Conservation (phyloP, 2,329 filamentous ascomycete genomes). For the Venturia asperata region DNA sequence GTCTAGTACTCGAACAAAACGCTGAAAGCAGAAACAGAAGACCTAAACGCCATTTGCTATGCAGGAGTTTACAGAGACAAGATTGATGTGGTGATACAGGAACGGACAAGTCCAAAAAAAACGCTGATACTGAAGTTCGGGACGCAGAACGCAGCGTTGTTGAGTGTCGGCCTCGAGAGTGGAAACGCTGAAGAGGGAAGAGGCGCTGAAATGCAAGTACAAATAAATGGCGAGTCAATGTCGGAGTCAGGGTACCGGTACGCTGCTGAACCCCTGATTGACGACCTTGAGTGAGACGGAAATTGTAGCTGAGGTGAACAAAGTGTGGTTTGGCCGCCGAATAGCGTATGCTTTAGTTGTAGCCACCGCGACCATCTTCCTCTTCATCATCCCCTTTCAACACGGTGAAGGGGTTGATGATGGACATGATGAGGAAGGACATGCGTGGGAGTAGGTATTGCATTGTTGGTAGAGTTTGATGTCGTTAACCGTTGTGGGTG, state of each 20-base stretch:
- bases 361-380: slow-evolving; percentile 8
- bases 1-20: neutral
- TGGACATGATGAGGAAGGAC: neutral
- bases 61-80: neutral
- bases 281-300: neutral
- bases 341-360: neutral
- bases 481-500: neutral
- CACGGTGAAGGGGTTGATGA: neutral
- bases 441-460: slow-evolving; percentile 3
- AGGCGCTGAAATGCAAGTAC: neutral
- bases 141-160: neutral
- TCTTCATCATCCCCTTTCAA: neutral
- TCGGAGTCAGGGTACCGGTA: neutral
- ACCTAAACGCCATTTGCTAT: neutral
- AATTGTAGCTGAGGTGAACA: neutral
- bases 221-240: neutral
- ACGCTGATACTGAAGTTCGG: neutral
- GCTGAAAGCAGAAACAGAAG: neutral
- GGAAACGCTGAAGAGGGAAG: neutral
- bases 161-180: neutral
- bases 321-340: neutral
- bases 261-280: too few species aligned
- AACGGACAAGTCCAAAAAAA: neutral
- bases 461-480: neutral
- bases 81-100: neutral